A percentile compares a stretch with the other conserved stretches of the same genome.
These are phyloP conservation scores for Pezicula radicicola DNA, from an alignment of 2,329 filamentous ascomycete genomes.

Conservation along the genomic window DNA sequence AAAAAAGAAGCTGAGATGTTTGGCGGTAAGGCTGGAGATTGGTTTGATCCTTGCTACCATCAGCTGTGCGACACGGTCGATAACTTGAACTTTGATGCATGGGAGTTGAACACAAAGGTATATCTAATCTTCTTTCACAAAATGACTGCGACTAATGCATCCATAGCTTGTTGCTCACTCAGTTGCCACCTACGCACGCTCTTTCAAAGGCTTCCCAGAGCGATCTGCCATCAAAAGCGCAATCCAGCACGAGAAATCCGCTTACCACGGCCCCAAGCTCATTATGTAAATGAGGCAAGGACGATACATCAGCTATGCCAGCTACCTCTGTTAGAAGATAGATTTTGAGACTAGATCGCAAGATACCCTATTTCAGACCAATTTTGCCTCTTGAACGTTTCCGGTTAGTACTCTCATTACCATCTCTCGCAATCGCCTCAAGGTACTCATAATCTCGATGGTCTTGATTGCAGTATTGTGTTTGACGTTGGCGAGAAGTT, in stretches of 20 bases:
- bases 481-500: no score
- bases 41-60: conserved; percentile 60
- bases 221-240: conserved; percentile 33
- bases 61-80: conserved; percentile 56
- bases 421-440: no score
- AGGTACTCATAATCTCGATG: no score
- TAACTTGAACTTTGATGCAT: conserved; percentile 58
- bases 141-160: conserved; percentile 16
- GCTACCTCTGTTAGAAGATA: no score
- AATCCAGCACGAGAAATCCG: conserved; percentile 29
- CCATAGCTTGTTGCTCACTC: conserved; percentile 65
- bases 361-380: no score
- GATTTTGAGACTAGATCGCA: no score
- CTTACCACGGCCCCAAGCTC: conserved; percentile 48
- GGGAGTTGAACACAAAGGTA: conserved; percentile 59
- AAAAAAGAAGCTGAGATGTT: conserved; percentile 62
- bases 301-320: no score
- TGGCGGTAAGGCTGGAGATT: conserved; percentile 64
- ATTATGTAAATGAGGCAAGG: conserved; percentile 33
- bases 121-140: conserved; percentile 12
- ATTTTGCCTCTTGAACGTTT: no score
- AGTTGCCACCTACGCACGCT: conserved; percentile 66
- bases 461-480: no score
- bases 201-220: conserved; percentile 63
- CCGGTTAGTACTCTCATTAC: no score